phyloP scores from a whole-genome alignment of 2,329 filamentous ascomycete genomes.

The Beauveria rudraprayagi region DNA sequence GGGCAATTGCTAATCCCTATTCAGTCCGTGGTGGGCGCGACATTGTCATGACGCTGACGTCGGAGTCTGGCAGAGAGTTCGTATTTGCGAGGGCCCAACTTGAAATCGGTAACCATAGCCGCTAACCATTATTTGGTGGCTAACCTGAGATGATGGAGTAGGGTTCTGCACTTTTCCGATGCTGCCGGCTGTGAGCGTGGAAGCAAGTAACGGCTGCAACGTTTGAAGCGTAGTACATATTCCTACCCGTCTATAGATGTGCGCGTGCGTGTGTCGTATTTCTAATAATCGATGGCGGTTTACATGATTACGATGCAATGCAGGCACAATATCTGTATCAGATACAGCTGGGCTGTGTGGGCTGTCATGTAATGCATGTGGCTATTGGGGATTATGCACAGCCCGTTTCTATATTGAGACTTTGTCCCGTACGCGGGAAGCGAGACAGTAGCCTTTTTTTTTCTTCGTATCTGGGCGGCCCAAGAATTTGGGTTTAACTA shows the following conservation, averaged over 20 bases:
- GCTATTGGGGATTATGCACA: neutral
- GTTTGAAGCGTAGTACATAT: neutral
- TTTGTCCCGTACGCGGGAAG: neutral
- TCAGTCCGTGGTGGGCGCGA: neutral
- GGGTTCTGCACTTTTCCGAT: neutral
- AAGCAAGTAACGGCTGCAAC: neutral
- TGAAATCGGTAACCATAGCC: neutral
- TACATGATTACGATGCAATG: neutral
- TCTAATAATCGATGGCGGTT: neutral
- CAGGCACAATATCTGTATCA: neutral
- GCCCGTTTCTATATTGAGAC: slow-evolving; percentile 9
- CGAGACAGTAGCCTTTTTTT: neutral
- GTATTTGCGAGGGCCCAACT: neutral
- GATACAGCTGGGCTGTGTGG: neutral
- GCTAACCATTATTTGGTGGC: neutral
- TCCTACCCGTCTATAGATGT: too few species aligned
- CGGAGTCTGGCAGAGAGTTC: neutral
- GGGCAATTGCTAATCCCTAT: neutral
- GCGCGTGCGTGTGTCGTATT: too few species aligned
- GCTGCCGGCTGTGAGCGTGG: neutral
- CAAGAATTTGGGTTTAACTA: neutral
- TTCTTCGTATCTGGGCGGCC: neutral
- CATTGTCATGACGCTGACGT: slow-evolving; percentile 6
- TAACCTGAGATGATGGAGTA: neutral
- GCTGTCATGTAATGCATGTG: neutral